These are phyloP conservation scores for Beauveria pseudobassiana DNA, from an alignment of 2,329 filamentous ascomycete species.

Conservation along the genomic window DNA sequence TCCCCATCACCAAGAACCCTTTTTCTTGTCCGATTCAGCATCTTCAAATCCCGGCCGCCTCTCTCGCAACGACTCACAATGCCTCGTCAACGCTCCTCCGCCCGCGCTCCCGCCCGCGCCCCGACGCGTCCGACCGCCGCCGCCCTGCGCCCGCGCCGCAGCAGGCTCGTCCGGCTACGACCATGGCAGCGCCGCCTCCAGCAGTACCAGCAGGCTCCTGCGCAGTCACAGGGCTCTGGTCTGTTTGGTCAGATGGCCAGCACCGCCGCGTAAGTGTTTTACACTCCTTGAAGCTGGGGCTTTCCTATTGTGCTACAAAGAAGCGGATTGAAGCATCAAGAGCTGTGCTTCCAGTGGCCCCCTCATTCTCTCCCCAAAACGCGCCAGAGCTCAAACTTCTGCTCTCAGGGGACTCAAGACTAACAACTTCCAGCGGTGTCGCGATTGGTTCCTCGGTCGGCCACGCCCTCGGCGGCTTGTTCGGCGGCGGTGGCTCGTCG, in stretches of 20 bases:
- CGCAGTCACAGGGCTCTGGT: conserved; percentile 65
- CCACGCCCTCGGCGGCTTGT: conserved; percentile 86
- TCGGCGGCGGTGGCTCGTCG: conserved; percentile 67
- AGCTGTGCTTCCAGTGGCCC: not conserved
- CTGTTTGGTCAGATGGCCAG: conserved; percentile 95
- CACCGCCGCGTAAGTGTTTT: conserved; percentile 85
- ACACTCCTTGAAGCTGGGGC: not conserved
- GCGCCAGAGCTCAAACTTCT: too few relatives aligned
- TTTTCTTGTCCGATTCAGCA: not conserved
- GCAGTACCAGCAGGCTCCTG: conserved; percentile 41
- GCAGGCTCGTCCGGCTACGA: conserved; percentile 63
- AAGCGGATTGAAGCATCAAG: too few relatives aligned
- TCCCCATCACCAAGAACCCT: not conserved
- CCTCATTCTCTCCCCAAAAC: too few relatives aligned
- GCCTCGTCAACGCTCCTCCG: conserved; percentile 70
- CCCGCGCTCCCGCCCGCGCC: conserved; percentile 45
- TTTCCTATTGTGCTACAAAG: too few relatives aligned
- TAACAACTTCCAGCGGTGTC: conserved; percentile 62
- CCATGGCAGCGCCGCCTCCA: conserved; percentile 48
- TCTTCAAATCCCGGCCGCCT: conserved; percentile 9
- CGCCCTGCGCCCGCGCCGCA: conserved; percentile 48
- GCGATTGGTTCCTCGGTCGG: conserved; percentile 93
- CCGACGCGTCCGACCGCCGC: conserved; percentile 61
- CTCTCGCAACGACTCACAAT: conserved; percentile 34
- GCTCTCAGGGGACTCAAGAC: too few relatives aligned